These are phyloP conservation scores for Meyerozyma athensensis DNA, from an alignment of 1,139 yeast species.

Conservation along the genomic window DNA sequence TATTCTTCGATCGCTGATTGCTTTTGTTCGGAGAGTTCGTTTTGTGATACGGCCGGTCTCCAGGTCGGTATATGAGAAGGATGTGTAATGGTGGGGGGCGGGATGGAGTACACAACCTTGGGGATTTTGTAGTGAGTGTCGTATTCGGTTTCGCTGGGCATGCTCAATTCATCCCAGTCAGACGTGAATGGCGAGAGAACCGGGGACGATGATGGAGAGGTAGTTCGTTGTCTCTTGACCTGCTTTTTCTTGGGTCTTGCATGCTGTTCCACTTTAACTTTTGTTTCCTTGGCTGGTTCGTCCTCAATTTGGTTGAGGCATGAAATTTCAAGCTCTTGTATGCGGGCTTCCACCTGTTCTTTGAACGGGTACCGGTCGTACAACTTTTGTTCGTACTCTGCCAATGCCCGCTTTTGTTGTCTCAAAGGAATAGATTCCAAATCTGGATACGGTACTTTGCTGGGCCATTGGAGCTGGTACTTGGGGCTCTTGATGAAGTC, in stretches of 20 bases:
- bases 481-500: slow-evolving; percentile 27
- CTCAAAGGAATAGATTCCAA: slow-evolving; percentile 35
- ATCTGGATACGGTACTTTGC: slow-evolving; percentile 20
- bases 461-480: slow-evolving; percentile 32
- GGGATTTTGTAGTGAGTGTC: slow-evolving; percentile 31
- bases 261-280: neutral
- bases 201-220: neutral
- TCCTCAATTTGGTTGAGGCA: slow-evolving; percentile 11
- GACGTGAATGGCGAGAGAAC: neutral
- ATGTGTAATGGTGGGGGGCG: slow-evolving; percentile 65
- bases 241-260: neutral
- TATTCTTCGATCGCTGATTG: slow-evolving; percentile 32
- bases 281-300: neutral
- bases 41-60: slow-evolving; percentile 42
- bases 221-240: neutral
- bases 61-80: slow-evolving; percentile 71
- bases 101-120: slow-evolving; percentile 44
- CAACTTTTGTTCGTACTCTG: slow-evolving; percentile 32
- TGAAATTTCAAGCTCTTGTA: slow-evolving; percentile 21
- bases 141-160: slow-evolving; percentile 3
- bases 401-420: slow-evolving; percentile 42
- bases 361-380: slow-evolving; percentile 35
- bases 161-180: neutral
- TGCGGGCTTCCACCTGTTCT: slow-evolving; percentile 23
- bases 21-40: slow-evolving; percentile 26